A percentile compares a stretch with the other conserved stretches of the same genome.
These are phyloP conservation scores for Coemansia furcata DNA, from an alignment of 192 early-diverging fungal species.

Conservation along the genomic window DNA sequence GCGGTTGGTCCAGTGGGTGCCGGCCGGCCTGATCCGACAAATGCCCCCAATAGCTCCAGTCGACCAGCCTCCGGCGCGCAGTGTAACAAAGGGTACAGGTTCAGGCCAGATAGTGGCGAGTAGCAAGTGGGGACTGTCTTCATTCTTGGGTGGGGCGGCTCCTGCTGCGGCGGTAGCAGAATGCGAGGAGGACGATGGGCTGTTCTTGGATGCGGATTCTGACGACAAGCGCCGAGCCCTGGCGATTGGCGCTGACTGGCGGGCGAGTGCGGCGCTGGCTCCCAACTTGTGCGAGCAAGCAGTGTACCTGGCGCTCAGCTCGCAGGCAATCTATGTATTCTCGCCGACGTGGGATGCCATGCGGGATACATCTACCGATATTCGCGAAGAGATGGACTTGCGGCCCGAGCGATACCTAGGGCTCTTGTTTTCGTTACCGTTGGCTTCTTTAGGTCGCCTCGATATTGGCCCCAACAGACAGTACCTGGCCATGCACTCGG, in stretches of 20 bases:
- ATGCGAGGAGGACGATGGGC: not conserved
- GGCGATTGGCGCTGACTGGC: not conserved
- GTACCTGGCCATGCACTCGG: constrained; percentile 46
- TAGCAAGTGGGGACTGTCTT: constrained; percentile 40
- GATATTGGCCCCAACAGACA: constrained; percentile 54
- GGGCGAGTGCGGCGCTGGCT: constrained; percentile 11
- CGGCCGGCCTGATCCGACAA: constrained; percentile 41
- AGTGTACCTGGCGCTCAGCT: constrained; percentile 46
- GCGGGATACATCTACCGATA: not conserved
- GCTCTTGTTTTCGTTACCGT: constrained; percentile 31
- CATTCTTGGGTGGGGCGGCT: constrained; percentile 20
- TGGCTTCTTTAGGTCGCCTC: constrained; percentile 41
- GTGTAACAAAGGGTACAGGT: not conserved
- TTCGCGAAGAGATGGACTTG: constrained; percentile 29
- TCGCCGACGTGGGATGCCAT: constrained; percentile 29
- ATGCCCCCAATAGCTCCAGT: constrained; percentile 13
- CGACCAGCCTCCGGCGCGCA: constrained; percentile 1
- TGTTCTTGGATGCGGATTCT: not conserved
- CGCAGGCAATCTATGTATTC: constrained; percentile 46
- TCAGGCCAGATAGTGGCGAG: not conserved
- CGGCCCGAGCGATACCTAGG: constrained; percentile 41
- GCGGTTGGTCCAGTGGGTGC: constrained; percentile 48
- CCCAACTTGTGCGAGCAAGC: constrained; percentile 36
- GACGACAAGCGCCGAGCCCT: constrained; percentile 1
- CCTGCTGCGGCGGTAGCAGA: not conserved